phyloP scores from a whole-genome alignment of 768 basidiomycete genomes.

The Pholiota conissans region DNA sequence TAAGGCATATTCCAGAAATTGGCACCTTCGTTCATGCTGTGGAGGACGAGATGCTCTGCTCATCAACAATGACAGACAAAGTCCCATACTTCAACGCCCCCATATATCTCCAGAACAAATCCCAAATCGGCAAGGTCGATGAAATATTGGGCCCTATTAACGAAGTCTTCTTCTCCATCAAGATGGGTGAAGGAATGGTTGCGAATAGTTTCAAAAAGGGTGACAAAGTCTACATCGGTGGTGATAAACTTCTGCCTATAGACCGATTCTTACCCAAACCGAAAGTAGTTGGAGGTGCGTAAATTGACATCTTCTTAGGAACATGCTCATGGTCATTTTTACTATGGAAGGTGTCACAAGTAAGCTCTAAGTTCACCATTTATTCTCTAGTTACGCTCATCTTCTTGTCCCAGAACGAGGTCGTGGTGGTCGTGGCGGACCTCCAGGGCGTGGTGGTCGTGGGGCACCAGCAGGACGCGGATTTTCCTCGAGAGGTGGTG shows the following conservation, averaged over 20 bases:
- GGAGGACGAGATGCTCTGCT: constrained; percentile 97
- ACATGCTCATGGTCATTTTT: constrained; percentile 1
- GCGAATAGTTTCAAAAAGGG: constrained; percentile 96
- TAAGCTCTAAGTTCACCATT: constrained; percentile 27
- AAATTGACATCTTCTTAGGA: constrained; percentile 7
- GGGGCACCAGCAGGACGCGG: constrained; percentile 42
- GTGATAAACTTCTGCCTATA: constrained; percentile 95
- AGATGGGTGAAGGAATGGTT: constrained; percentile 96
- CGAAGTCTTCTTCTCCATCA: constrained; percentile 96
- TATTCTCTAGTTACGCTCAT: constrained; percentile 4
- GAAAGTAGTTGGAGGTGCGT: constrained; percentile 70
- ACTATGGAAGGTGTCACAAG: constrained; percentile 46
- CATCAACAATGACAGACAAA: constrained; percentile 80
- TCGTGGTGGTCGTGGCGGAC: constrained; percentile 29
- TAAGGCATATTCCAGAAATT: constrained; percentile 58
- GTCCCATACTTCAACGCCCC: constrained; percentile 99
- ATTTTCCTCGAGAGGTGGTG: constrained; percentile 40
- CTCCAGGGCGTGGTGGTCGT: constrained; percentile 35
- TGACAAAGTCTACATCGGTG: constrained; percentile 96
- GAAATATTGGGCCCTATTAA: constrained; percentile 99
- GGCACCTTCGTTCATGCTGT: constrained; percentile 93
- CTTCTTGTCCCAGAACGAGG: constrained; percentile 35
- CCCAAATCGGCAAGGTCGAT: constrained; percentile 94
- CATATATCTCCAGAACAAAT: constrained; percentile 96
- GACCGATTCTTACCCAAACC: constrained; percentile 98